Base-by-base conservation (phyloP, 2,329 filamentous ascomycete genomes). In the Berkeleyomyces basicola region DNA sequence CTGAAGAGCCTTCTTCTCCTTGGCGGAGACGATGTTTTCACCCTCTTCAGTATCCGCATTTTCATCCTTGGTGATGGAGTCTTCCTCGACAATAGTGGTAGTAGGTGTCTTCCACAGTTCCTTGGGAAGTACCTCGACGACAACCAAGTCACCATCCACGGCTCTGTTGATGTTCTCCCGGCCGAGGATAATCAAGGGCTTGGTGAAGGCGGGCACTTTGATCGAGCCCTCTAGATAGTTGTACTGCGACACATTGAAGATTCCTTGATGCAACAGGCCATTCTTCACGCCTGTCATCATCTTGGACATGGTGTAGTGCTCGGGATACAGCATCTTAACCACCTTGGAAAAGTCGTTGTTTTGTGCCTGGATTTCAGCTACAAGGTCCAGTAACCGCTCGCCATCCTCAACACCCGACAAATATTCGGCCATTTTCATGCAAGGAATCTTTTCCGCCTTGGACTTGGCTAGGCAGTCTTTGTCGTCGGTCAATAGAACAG, bases 101-200 rank as follows among this genome's bases (percentile, higher is more conserved):
- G 92, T 97, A 0, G 93, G 91, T 55, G 87, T 85, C 74, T 96
- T 97, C 93, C 93, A 99, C 72, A 96, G 92, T 63, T 96, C 90
- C 72, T 91, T 88, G 0, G 93, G 90, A 2, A 99, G 77, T 3
- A 99, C 82, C 73, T 99, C 91, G 11, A 99, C 87, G 2, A 96
- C 91, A 0, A 96, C 91, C 9, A 93, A 77, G 73, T 99, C 93
- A 31, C 92, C 92, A 65, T 93, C 89, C 23, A 99, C 85, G 33
- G 92, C 85, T 67, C 93, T 83, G 74, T 97, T 99, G 77, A 95
- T 96, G 73, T 95, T 96, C 70, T 99, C 93, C 65, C 93, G 82
- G 10, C 93, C 93, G 14, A 97, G 79, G 57, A 99, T 82, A 14
- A 99, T 79, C 39, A 99, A 81, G 1, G 90, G 81, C 69, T 93